phyloP scores from a whole-genome alignment of 495 filamentous ascomycete species.

The Massariosphaeria phaeospora region DNA sequence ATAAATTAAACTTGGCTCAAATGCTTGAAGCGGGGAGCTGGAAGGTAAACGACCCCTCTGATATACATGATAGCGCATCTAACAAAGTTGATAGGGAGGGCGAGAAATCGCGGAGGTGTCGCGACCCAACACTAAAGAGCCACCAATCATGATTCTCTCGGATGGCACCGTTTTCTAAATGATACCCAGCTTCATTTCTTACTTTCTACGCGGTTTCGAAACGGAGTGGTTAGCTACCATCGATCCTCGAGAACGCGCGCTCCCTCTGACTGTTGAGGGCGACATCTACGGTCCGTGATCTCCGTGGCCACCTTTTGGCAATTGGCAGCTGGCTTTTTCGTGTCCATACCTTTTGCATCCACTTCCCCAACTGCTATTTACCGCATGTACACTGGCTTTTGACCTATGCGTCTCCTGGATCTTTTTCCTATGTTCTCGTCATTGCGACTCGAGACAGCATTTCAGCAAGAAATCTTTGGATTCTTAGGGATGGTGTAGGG shows the following conservation, averaged over 20 bases:
- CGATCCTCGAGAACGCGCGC: too few species aligned
- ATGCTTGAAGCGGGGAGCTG: conserved; percentile 86
- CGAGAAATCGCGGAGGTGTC: conserved; percentile 94
- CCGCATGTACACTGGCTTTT: neutral
- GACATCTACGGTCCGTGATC: neutral
- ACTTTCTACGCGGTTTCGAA: neutral
- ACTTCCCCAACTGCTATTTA: neutral
- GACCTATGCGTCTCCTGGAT: neutral
- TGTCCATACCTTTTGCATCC: neutral
- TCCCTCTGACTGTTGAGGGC: too few species aligned
- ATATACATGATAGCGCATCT: neutral
- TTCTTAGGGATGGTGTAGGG: neutral
- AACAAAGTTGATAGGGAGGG: conserved; percentile 62
- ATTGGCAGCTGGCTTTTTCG: neutral
- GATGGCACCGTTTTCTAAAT: conserved; percentile 96
- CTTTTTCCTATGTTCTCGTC: neutral
- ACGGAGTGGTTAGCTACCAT: too few species aligned
- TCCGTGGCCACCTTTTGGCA: neutral
- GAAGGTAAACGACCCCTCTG: conserved; percentile 59
- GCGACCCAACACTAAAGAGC: conserved; percentile 91
- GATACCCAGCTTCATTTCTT: conserved; percentile 32
- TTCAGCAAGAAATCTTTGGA: neutral
- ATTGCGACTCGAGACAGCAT: neutral
- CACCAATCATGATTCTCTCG: conserved; percentile 91
- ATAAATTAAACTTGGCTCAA: conserved; percentile 65